These are phyloP conservation scores for Leccinum olivaceopallidum DNA, from an alignment of 768 basidiomycete species.

Conservation along the genomic window DNA sequence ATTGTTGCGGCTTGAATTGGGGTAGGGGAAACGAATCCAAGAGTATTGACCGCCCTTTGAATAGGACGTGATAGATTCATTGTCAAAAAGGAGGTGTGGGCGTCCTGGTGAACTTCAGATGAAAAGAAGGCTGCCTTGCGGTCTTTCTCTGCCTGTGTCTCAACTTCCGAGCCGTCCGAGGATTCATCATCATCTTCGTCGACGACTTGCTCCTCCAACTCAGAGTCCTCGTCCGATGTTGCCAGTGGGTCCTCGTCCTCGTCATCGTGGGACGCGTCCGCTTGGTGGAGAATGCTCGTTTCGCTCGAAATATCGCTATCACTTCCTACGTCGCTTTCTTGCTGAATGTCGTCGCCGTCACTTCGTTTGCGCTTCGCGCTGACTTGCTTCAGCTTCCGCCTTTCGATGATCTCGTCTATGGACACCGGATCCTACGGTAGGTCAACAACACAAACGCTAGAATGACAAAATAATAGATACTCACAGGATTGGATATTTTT, in stretches of 20 bases:
- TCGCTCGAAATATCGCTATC: slow-evolving; percentile 8
- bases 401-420: slow-evolving; percentile 90
- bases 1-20: slow-evolving; percentile 96
- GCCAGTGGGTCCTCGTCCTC: slow-evolving; percentile 34
- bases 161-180: slow-evolving; percentile 60
- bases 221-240: slow-evolving; percentile 33
- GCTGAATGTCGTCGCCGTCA: slow-evolving; percentile 37
- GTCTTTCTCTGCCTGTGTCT: slow-evolving; percentile 57
- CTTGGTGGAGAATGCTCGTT: slow-evolving; percentile 19
- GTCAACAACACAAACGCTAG: slow-evolving; percentile 5
- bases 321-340: slow-evolving; percentile 36
- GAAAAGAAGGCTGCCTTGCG: slow-evolving; percentile 92
- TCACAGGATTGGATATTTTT: slow-evolving; percentile 61
- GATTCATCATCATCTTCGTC: slow-evolving; percentile 44
- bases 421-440: slow-evolving; percentile 67
- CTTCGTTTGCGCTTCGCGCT: slow-evolving; percentile 65
- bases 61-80: slow-evolving; percentile 97
- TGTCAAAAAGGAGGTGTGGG: slow-evolving; percentile 79
- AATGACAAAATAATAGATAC: slow-evolving; percentile 21
- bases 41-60: slow-evolving; percentile 82
- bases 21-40: slow-evolving; percentile 83
- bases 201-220: slow-evolving; percentile 27
- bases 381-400: slow-evolving; percentile 47
- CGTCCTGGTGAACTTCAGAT: slow-evolving; percentile 48
- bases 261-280: slow-evolving; percentile 25